phyloP scores from a whole-genome alignment of 495 filamentous ascomycete genomes.

The Aspergillus funiculosus region DNA sequence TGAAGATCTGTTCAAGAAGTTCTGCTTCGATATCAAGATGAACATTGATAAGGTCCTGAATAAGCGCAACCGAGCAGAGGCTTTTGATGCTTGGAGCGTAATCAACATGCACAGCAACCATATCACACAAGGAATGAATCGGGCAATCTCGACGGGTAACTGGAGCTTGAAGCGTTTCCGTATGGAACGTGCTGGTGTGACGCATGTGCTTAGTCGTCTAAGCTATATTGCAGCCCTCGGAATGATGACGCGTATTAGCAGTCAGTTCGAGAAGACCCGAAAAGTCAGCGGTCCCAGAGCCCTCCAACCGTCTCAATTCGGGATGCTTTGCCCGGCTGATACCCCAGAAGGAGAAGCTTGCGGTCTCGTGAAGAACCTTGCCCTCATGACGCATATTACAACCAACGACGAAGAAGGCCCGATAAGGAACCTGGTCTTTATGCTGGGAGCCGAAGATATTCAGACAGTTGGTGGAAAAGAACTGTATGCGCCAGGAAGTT shows the following conservation, averaged over 20 bases:
- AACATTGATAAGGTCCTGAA: slow-evolving; percentile 90
- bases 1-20: slow-evolving; percentile 95
- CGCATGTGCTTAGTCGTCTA: slow-evolving; percentile 88
- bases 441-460: slow-evolving; percentile 75
- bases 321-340: slow-evolving; percentile 94
- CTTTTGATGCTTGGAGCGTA: slow-evolving; percentile 77
- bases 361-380: slow-evolving; percentile 96
- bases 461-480: slow-evolving; percentile 66
- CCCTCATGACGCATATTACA: slow-evolving; percentile 98
- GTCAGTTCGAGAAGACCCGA: slow-evolving; percentile 96
- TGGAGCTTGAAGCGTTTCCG: slow-evolving; percentile 96
- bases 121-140: slow-evolving; percentile 85
- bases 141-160: slow-evolving; percentile 93
- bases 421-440: slow-evolving; percentile 71
- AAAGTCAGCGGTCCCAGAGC: slow-evolving; percentile 95
- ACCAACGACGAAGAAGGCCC: slow-evolving; percentile 90
- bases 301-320: slow-evolving; percentile 93
- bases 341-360: slow-evolving; percentile 98
- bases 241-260: slow-evolving; percentile 99
- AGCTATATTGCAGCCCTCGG: slow-evolving; percentile 98
- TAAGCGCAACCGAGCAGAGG: slow-evolving; percentile 75
- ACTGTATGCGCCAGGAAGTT: slow-evolving; percentile 74
- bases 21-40: slow-evolving; percentile 77
- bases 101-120: slow-evolving; percentile 69
- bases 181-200: slow-evolving; percentile 96